These are phyloP conservation scores for Acephala macrosclerotiorum DNA, from an alignment of 2,329 filamentous ascomycete genomes.

Conservation along the genomic window DNA sequence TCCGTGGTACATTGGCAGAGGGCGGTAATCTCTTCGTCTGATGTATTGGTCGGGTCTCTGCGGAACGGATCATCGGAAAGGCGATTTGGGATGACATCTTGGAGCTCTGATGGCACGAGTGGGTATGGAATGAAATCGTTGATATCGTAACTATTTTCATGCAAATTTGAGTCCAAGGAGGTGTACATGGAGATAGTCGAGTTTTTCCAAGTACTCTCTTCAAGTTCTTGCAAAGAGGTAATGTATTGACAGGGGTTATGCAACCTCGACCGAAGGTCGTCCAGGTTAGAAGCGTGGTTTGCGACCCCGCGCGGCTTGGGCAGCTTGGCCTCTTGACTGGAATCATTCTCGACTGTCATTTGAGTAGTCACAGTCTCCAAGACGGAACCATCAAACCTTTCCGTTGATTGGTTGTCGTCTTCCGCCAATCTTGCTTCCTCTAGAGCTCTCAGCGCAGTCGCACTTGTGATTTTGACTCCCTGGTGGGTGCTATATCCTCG, in stretches of 20 bases:
- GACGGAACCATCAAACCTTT: slow-evolving; percentile 11
- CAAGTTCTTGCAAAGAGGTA: slow-evolving; percentile 13
- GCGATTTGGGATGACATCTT: slow-evolving; percentile 14
- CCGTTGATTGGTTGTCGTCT: slow-evolving; percentile 9
- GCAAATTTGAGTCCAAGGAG: not conserved
- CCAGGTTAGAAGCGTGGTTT: not conserved
- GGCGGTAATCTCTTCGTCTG: slow-evolving; percentile 19
- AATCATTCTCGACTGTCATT: slow-evolving; percentile 8
- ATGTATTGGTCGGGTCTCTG: slow-evolving; percentile 17
- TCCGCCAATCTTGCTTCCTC: slow-evolving; percentile 5
- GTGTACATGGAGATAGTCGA: slow-evolving; percentile 14
- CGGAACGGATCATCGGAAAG: slow-evolving; percentile 18
- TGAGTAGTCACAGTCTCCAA: slow-evolving; percentile 13
- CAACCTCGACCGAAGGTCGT: slow-evolving; percentile 14
- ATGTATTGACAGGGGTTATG: slow-evolving; percentile 10
- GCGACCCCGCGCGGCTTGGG: not conserved
- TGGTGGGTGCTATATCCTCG: not conserved
- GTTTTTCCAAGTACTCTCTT: slow-evolving; percentile 4
- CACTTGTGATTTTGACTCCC: slow-evolving; percentile 15
- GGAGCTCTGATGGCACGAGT: slow-evolving; percentile 9
- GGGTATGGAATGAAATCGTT: slow-evolving; percentile 16
- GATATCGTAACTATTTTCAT: not conserved
- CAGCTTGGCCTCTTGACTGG: slow-evolving; percentile 6
- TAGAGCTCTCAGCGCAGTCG: slow-evolving; percentile 7
- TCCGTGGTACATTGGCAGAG: slow-evolving; percentile 5